A percentile compares a stretch with the other conserved stretches of the same genome.
phyloP scores from a whole-genome alignment of 2,329 filamentous ascomycete species.

The Diaporthe aspalathi region DNA sequence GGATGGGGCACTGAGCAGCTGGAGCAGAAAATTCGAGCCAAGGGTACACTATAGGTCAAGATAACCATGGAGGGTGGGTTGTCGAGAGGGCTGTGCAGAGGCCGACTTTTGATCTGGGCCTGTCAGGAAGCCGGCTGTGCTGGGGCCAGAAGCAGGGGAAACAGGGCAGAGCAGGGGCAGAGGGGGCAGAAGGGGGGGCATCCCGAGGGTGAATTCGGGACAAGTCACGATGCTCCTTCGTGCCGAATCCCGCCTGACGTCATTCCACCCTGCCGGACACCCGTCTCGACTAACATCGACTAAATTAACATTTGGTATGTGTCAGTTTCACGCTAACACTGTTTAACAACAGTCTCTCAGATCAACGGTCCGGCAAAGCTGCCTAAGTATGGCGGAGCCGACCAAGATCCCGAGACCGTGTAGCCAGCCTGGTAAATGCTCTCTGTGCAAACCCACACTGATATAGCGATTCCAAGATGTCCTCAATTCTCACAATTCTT shows the following conservation, averaged over 20 bases:
- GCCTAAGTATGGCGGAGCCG: too few species aligned
- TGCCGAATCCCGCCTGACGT: conserved; percentile 24
- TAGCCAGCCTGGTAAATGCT: too few species aligned
- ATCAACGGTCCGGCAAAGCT: not conserved
- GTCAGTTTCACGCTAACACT: conserved; percentile 6
- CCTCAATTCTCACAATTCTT: too few species aligned
- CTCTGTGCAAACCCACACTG: too few species aligned
- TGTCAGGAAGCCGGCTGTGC: conserved; percentile 16
- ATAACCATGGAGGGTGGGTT: not conserved
- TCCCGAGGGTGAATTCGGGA: not conserved
- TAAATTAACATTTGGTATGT: not conserved
- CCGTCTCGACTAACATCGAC: conserved; percentile 9
- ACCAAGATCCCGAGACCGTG: too few species aligned
- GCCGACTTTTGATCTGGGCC: conserved; percentile 21
- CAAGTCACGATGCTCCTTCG: not conserved
- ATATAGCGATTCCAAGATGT: too few species aligned
- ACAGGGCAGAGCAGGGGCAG: conserved; percentile 8
- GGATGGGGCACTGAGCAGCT: conserved; percentile 3
- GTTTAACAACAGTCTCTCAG: not conserved
- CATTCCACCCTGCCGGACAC: conserved; percentile 11
- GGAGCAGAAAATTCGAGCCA: conserved; percentile 14
- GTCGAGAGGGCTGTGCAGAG: conserved; percentile 21
- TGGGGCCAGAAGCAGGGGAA: not conserved
- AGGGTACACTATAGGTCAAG: not conserved
- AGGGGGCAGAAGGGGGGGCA: too few species aligned